Conservation (phyloP, 2,329 filamentous ascomycete genomes). For the Xylariales sp. region DNA sequence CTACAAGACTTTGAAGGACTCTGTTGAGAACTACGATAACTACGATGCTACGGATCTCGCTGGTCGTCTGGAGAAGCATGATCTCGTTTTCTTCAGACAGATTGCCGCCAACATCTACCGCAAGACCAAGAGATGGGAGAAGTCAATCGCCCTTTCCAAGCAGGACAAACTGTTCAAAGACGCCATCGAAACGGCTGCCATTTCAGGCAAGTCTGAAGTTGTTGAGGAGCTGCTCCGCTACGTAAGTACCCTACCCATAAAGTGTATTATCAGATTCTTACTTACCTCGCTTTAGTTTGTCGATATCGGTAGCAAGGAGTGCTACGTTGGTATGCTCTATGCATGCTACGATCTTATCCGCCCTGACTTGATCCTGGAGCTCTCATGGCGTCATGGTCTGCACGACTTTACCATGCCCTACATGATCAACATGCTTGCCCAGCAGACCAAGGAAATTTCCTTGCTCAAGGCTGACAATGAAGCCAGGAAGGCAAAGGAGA, state of each 20-base stretch:
- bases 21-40: conserved; percentile 98
- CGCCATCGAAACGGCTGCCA: conserved; percentile 93
- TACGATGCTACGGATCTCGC: conserved; percentile 95
- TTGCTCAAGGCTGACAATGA: conserved; percentile 93
- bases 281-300: conserved; percentile 68
- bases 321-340: conserved; percentile 99
- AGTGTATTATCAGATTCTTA: conserved; percentile 1
- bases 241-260: conserved; percentile 58
- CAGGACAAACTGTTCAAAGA: conserved; percentile 99
- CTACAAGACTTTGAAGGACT: conserved; percentile 97
- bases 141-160: conserved; percentile 95
- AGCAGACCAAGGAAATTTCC: conserved; percentile 84
- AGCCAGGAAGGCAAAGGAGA: conserved; percentile 76
- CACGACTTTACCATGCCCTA: conserved; percentile 99
- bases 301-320: conserved; percentile 97
- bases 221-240: conserved; percentile 96
- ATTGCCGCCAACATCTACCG: conserved; percentile 98
- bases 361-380: conserved; percentile 86
- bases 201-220: conserved; percentile 84
- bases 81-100: conserved; percentile 98
- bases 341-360: conserved; percentile 97
- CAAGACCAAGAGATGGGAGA: conserved; percentile 99
- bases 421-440: conserved; percentile 96
- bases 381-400: conserved; percentile 94
- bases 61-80: conserved; percentile 90